Conservation (phyloP, 495 filamentous ascomycete species). For the Neurospora sp. region DNA sequence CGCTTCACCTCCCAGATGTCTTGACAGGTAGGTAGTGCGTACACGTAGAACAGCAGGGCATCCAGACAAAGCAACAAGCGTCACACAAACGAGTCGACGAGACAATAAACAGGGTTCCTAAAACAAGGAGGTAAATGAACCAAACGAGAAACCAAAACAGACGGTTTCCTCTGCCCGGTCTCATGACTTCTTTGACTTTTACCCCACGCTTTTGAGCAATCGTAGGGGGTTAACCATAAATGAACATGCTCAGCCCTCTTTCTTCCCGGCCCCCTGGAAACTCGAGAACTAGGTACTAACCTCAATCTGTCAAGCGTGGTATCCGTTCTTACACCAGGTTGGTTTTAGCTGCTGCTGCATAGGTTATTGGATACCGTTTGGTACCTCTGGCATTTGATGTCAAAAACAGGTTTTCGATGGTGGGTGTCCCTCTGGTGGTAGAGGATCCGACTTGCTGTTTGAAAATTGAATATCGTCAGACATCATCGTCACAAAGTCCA, state of each 20-base stretch:
- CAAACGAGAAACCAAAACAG: neutral
- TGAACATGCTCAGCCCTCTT: neutral
- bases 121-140: neutral
- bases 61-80: neutral
- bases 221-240: neutral
- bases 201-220: neutral
- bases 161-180: neutral
- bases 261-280: neutral
- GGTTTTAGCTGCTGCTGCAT: neutral
- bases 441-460: neutral
- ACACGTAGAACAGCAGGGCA: neutral
- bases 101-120: neutral
- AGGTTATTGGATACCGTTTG: neutral
- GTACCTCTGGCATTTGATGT: neutral
- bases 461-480: neutral
- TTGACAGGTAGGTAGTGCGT: neutral
- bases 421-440: neutral
- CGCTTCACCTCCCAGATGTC: neutral
- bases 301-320: neutral
- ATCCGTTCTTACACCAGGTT: neutral
- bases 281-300: neutral
- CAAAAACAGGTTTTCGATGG: neutral
- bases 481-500: neutral
- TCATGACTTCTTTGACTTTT: neutral
- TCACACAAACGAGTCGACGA: neutral